Conservation (phyloP, 2,329 filamentous ascomycete genomes). For the Penicillium olsonii region DNA sequence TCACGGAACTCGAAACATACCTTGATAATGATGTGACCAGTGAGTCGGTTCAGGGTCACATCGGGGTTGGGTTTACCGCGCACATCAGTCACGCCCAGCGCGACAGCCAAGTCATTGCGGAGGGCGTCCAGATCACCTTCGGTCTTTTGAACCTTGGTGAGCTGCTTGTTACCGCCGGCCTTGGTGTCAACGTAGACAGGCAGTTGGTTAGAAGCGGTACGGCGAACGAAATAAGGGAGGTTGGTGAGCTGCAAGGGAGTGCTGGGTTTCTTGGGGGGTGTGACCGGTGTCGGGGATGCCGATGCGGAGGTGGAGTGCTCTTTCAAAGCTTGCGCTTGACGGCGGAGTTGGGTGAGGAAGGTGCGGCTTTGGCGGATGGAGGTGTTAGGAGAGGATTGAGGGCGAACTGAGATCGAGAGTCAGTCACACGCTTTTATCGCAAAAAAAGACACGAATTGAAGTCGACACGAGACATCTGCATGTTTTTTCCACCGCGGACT, state of each 20-base stretch:
- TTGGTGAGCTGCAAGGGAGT: slow-evolving; percentile 42
- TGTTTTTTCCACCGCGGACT: background rate
- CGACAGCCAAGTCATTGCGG: slow-evolving; percentile 61
- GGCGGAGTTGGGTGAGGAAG: slow-evolving; percentile 41
- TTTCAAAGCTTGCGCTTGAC: slow-evolving; percentile 38
- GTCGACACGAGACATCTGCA: background rate
- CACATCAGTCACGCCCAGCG: slow-evolving; percentile 56
- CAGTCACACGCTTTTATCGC: slow-evolving; percentile 10
- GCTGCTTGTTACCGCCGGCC: slow-evolving; percentile 71
- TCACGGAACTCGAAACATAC: slow-evolving; percentile 47
- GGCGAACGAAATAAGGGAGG: slow-evolving; percentile 69
- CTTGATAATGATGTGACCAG: slow-evolving; percentile 74
- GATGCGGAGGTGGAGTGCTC: slow-evolving; percentile 36
- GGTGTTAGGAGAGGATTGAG: slow-evolving; percentile 22
- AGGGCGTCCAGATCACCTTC: slow-evolving; percentile 70
- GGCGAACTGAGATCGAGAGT: slow-evolving; percentile 20
- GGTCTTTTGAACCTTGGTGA: slow-evolving; percentile 76
- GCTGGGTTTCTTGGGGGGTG: slow-evolving; percentile 14
- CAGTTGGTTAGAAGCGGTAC: slow-evolving; percentile 69
- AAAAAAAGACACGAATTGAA: background rate
- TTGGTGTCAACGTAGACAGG: slow-evolving; percentile 76
- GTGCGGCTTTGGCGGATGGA: slow-evolving; percentile 35
- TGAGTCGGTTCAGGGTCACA: slow-evolving; percentile 60
- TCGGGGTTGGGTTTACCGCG: slow-evolving; percentile 41
- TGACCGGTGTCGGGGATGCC: slow-evolving; percentile 18